A percentile compares a stretch with the other conserved stretches of the same genome.
Evolutionary conservation across 1,139 yeast genomes (phyloP).

Genomic region (Kazachstania sp.): DNA sequence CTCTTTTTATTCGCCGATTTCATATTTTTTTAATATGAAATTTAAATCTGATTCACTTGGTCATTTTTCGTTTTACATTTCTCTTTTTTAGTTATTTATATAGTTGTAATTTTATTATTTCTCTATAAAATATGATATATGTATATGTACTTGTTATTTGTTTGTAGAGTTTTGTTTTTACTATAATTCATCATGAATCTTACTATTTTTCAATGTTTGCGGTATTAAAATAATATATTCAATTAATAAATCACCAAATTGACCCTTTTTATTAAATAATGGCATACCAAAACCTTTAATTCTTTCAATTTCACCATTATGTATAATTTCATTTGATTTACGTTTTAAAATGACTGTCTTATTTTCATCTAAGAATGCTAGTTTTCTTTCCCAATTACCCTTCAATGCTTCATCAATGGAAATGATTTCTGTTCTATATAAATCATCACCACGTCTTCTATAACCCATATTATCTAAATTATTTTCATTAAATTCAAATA

Average conservation of each 20-base stretch:
- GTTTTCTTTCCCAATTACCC: slow-evolving; percentile 72
- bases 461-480: slow-evolving; percentile 62
- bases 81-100: neutral
- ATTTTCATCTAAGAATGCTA: slow-evolving; percentile 57
- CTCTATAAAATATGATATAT: too few relatives aligned
- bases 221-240: slow-evolving; percentile 52
- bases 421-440: slow-evolving; percentile 76
- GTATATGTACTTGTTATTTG: too few relatives aligned
- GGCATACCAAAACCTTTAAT: slow-evolving; percentile 86
- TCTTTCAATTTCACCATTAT: slow-evolving; percentile 63
- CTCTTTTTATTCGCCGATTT: slow-evolving; percentile 18
- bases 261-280: slow-evolving; percentile 35
- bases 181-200: slow-evolving; percentile 17
- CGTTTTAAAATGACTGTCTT: slow-evolving; percentile 46
- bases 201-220: slow-evolving; percentile 6
- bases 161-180: slow-evolving; percentile 1
- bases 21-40: neutral
- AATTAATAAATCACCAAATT: slow-evolving; percentile 65
- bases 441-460: slow-evolving; percentile 63
- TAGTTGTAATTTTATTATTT: neutral
- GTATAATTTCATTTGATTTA: slow-evolving; percentile 41
- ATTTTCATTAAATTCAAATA: slow-evolving; percentile 50
- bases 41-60: slow-evolving; percentile 30
- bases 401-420: slow-evolving; percentile 59
- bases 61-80: slow-evolving; percentile 30